Conservation (phyloP, 257 asterid species). For the Capsicum baccatum region DNA sequence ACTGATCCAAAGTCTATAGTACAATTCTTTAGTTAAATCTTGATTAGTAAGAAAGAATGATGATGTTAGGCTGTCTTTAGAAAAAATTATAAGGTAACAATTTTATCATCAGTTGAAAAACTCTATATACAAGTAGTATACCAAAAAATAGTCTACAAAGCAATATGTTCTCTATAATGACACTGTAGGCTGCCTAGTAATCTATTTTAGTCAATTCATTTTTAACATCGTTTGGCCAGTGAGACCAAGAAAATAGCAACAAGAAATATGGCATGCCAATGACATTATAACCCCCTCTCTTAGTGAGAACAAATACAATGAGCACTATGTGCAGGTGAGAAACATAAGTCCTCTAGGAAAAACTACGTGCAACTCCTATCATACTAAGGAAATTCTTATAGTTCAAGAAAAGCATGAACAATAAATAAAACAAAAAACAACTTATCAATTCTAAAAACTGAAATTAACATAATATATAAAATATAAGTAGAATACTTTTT, state of each 20-base stretch:
- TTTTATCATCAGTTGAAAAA: too few species aligned
- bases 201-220: not conserved
- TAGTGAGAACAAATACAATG: not conserved
- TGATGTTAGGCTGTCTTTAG: not conserved
- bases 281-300: not conserved
- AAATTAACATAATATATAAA: too few species aligned
- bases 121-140: not conserved
- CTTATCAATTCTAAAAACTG: too few species aligned
- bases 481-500: too few species aligned
- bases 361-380: not conserved
- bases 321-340: not conserved
- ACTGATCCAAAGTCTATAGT: not conserved
- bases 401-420: not conserved
- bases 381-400: not conserved
- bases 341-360: not conserved
- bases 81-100: not conserved
- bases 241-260: not conserved
- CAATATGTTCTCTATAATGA: not conserved
- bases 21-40: not conserved
- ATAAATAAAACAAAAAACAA: too few species aligned
- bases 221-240: not conserved
- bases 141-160: not conserved
- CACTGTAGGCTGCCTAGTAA: not conserved
- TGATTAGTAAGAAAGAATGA: not conserved
- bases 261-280: not conserved